A percentile compares a stretch with the other conserved stretches of the same genome.
phyloP scores from a whole-genome alignment of 2,329 filamentous ascomycete genomes.

The Cryphonectria radicalis region DNA sequence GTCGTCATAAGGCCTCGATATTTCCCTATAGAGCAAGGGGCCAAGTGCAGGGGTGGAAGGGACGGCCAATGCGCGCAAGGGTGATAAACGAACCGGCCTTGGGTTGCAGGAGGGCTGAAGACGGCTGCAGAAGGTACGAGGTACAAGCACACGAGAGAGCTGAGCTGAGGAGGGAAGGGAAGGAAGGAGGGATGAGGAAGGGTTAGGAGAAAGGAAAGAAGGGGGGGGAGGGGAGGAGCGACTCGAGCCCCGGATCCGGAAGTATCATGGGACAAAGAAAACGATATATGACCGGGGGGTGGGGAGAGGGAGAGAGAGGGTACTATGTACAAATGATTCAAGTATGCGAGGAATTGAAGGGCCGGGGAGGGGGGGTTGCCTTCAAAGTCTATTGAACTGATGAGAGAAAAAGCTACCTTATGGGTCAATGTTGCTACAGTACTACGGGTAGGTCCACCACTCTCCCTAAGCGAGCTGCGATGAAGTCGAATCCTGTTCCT shows the following conservation, averaged over 20 bases:
- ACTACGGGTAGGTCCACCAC: not conserved
- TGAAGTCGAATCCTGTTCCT: not conserved
- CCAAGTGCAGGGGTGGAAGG: not conserved
- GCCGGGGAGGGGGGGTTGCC: not conserved
- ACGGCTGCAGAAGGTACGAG: not conserved
- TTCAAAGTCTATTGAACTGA: not conserved
- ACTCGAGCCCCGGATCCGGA: constrained; percentile 1
- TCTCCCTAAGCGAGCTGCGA: no score
- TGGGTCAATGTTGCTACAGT: not conserved
- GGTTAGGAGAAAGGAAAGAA: no score
- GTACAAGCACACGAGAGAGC: not conserved
- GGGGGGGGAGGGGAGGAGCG: not conserved
- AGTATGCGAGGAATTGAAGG: not conserved
- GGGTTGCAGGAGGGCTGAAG: not conserved
- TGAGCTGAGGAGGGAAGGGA: not conserved
- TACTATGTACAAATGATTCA: not conserved
- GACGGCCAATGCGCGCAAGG: not conserved
- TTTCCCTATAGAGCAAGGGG: not conserved
- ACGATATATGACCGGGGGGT: not conserved
- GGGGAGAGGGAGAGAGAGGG: not conserved
- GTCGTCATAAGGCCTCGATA: constrained; percentile 4
- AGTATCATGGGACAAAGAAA: constrained; percentile 1
- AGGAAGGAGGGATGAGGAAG: not conserved
- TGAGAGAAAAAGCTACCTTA: not conserved
- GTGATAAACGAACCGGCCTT: not conserved